These are phyloP conservation scores for Podosphaera aphanis DNA, from an alignment of 2,329 filamentous ascomycete genomes.

Conservation along the genomic window DNA sequence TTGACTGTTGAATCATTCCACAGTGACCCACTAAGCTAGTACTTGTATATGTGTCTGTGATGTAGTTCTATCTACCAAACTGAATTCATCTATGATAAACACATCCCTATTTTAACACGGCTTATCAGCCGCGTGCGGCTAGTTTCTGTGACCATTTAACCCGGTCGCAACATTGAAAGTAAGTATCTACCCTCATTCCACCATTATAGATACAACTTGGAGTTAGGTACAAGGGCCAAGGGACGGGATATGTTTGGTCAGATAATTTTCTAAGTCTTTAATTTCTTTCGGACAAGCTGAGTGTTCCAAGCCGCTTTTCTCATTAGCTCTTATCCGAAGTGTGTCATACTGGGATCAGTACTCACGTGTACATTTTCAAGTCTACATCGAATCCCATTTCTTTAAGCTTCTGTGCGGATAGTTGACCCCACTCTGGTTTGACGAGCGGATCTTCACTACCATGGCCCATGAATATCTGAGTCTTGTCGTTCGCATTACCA, in stretches of 20 bases:
- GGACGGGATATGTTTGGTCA: constrained; percentile 24
- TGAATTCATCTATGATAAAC: too few species aligned
- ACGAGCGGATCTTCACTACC: constrained; percentile 60
- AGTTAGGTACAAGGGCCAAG: constrained; percentile 8
- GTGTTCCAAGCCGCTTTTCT: constrained; percentile 42
- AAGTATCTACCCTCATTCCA: too few species aligned
- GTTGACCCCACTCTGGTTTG: constrained; percentile 39
- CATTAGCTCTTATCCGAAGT: not conserved
- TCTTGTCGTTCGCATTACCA: constrained; percentile 43
- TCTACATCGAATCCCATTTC: constrained; percentile 48
- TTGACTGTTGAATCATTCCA: too few species aligned
- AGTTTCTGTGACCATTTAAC: too few species aligned
- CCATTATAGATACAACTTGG: too few species aligned
- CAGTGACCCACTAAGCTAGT: too few species aligned
- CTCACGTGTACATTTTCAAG: constrained; percentile 53
- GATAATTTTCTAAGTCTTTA: constrained; percentile 48
- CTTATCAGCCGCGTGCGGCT: too few species aligned
- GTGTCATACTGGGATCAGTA: constrained; percentile 5
- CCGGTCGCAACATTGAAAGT: too few species aligned
- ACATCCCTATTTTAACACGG: too few species aligned
- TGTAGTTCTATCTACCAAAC: too few species aligned
- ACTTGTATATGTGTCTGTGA: too few species aligned
- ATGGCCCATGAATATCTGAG: constrained; percentile 73
- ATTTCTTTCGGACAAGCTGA: constrained; percentile 58
- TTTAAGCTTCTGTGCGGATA: constrained; percentile 43